Conservation (phyloP, 768 basidiomycete species). For the Cystobasidium ongulense region DNA sequence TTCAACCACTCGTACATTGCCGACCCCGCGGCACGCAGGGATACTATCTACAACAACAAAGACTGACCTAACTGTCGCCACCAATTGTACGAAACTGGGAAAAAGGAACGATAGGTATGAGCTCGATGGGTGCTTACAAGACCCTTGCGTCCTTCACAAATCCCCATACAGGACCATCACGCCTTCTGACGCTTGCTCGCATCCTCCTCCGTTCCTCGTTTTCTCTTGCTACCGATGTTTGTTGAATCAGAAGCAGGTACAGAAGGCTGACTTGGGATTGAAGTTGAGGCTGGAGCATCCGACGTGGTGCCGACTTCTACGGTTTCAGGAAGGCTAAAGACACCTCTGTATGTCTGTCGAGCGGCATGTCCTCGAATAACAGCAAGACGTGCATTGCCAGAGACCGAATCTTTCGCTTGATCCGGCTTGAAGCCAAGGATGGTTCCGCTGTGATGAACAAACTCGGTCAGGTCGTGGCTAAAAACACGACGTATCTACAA, state of each 20-base stretch:
- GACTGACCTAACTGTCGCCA: not conserved
- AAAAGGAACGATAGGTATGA: too few relatives aligned
- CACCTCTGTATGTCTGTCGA: slow-evolving; percentile 27
- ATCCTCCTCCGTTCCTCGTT: not conserved
- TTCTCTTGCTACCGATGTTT: not conserved
- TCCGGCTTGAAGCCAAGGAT: slow-evolving; percentile 27
- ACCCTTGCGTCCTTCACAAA: not conserved
- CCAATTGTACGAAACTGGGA: not conserved
- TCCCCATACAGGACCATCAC: not conserved
- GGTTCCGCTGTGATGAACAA: not conserved
- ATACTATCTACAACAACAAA: not conserved
- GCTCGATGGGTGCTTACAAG: too few relatives aligned
- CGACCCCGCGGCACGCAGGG: not conserved
- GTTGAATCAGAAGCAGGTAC: not conserved
- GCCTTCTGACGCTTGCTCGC: not conserved
- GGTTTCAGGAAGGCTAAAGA: slow-evolving; percentile 22
- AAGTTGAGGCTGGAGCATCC: not conserved
- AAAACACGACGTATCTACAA: not conserved
- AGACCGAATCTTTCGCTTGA: slow-evolving; percentile 13
- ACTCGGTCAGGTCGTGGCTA: not conserved
- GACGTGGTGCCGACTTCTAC: not conserved
- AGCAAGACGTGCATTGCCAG: slow-evolving; percentile 23
- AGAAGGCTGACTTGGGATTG: not conserved
- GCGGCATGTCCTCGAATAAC: slow-evolving; percentile 26
- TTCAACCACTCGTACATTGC: too few relatives aligned